These are phyloP conservation scores for Solanum pennellii DNA, from an alignment of 257 asterid species.

Conservation along the genomic window DNA sequence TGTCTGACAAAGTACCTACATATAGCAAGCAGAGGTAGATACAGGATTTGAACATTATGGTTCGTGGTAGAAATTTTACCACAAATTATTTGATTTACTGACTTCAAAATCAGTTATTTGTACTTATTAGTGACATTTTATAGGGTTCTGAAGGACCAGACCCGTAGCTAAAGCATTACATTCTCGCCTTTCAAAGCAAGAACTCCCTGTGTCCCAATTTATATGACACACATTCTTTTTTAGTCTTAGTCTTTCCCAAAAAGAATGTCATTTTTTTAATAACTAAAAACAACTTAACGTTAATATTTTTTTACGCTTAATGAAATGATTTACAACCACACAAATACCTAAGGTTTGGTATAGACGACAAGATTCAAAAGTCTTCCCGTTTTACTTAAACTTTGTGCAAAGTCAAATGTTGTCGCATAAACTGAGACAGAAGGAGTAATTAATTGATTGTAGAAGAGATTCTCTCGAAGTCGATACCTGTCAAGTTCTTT, in stretches of 20 bases:
- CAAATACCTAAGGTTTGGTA: neutral
- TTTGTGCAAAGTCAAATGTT: neutral
- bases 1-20: neutral
- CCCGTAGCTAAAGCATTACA: neutral
- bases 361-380: neutral
- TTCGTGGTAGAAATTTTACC: neutral
- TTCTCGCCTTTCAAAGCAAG: neutral
- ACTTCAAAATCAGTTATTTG: neutral
- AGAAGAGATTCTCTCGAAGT: neutral
- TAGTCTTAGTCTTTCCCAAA: neutral
- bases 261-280: neutral
- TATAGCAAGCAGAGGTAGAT: neutral
- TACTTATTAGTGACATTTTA: neutral
- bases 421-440: neutral
- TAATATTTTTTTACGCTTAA: neutral
- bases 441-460: neutral
- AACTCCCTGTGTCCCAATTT: neutral
- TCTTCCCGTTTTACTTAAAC: neutral
- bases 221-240: too few relatives aligned
- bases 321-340: neutral
- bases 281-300: neutral
- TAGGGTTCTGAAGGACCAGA: rapidly evolving
- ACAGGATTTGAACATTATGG: neutral
- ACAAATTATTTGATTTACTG: neutral
- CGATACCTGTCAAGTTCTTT: slow-evolving; percentile 86